Base-by-base conservation (phyloP, 441 rosid species). In the Populus hybrid region DNA sequence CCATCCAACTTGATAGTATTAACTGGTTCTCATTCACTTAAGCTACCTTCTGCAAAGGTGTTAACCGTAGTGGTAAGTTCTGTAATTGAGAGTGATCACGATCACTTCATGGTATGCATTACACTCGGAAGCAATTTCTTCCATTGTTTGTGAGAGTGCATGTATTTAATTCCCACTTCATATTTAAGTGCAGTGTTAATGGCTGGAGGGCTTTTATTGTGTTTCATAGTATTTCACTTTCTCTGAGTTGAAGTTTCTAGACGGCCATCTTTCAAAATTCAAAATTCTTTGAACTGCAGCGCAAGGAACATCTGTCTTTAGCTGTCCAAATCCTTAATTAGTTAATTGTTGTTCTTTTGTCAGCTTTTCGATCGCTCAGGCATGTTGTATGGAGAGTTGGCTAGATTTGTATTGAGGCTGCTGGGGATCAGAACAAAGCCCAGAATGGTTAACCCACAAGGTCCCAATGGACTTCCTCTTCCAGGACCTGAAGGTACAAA, bases 351-450 rank as follows among this genome's bases (percentile, higher is more conserved):
- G 32, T 30, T 30, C 40, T 36, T 36, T 12, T 76, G 74, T 74
- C 87, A 93, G 94, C 91, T 90, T 30, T 93, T 90, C 74, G 93
- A 91, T 78, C 88, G 93, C 75, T 75, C 90, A 0, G 94, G 92
- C 46, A 1, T 87, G 73, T 75, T 93, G 79, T 89, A 91, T 76
- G 92, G 94, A 67, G 96, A 93, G 80, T 80, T 91, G 79, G 94
- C 97, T 36, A 87, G 91, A 82, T 91, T 91, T 78, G 97, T 87
- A 10, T 76, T 89, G 73, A 89, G 92, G 77, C 11, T 91, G 75
- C 88, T 93, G 65, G 96, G 97, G 34, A 70, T 89, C 40, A 87
- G 74, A 84, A 75, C 90, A 79, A 89, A 88, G 80, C 86, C 88
- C 10, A 74, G 84, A 74, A 59, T 20, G 64, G 64, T 59, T 5